Evolutionary conservation across 345 rosid species (phyloP).

Genomic region (sweet orange (Citrus sinensis)): DNA sequence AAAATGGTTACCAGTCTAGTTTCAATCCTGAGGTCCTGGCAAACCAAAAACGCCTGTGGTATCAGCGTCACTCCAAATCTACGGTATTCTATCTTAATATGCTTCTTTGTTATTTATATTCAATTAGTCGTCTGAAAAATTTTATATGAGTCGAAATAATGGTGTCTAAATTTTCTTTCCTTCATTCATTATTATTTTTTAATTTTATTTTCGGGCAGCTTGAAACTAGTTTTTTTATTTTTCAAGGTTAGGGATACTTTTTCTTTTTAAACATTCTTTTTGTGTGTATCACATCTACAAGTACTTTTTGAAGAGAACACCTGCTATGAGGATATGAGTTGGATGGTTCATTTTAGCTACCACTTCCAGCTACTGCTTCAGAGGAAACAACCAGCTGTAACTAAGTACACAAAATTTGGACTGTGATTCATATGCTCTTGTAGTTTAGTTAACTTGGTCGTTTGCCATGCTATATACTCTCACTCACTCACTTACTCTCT

Average conservation of each 20-base stretch:
- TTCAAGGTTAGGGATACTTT: not conserved
- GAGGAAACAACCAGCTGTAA: not conserved
- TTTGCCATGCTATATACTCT: not conserved
- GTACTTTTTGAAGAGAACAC: not conserved
- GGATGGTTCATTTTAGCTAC: not conserved
- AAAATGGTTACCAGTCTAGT: slow-evolving; percentile 38
- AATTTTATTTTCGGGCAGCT: not conserved
- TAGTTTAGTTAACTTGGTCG: not conserved
- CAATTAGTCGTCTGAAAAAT: not conserved
- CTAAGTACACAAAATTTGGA: not conserved
- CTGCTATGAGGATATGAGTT: not conserved
- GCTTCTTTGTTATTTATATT: slow-evolving; percentile 3
- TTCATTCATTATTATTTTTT: not conserved
- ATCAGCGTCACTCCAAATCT: slow-evolving; percentile 81
- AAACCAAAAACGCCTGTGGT: slow-evolving; percentile 96
- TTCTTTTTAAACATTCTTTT: not conserved
- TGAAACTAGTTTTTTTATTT: not conserved
- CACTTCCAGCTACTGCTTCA: not conserved
- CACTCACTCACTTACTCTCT: not conserved
- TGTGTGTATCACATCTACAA: not conserved
- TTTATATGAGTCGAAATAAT: too few species aligned
- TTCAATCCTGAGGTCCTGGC: slow-evolving; percentile 97
- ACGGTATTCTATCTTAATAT: slow-evolving; percentile 40
- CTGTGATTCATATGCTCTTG: not conserved
- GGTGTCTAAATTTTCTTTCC: not conserved